Base-by-base conservation (phyloP, 2,329 filamentous ascomycete species). In the Byssothecium circinans region DNA sequence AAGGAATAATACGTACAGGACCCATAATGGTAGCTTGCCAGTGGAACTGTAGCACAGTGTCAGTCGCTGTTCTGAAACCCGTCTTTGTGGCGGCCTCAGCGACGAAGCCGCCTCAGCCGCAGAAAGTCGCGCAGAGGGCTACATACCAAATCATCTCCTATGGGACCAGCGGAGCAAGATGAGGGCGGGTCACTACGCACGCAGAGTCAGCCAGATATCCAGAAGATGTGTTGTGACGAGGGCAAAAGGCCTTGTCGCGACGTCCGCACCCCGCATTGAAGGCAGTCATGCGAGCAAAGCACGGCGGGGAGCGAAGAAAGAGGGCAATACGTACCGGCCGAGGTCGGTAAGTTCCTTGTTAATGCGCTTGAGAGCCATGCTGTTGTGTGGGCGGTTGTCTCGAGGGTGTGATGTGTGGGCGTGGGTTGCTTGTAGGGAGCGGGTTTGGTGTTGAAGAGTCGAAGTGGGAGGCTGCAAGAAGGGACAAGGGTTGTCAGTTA, bases 11-110 rank as follows among this genome's bases (percentile, higher is more conserved):
- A 85, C 89, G 85, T 85, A 95, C 90, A 74, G 94, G 94, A 77
- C 94, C 94, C 94, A 99, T 99, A 74, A 99, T 99, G 43, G 94
- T 99, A 69, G 94, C 94, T 86, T 99, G 94, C 94, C 94, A 99
- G 85, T 97, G 94, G 74, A 99, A 99, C 92, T 99, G 66, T 66
- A 29, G 32, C 39, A 38, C 53, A 44, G 41, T 44, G 62, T 61
- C 49, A 64, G 67, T 69, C 58, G 68, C 69, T 50, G 12, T 54
- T 32, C 17, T 53, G 47, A 62, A 60, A 57, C 41, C 51, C 47
- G 45, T 41, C 32, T 40, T 38, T 43, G 17, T 19, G 30, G 32
- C 48, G 47, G 54, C 45, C 20, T 44, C 43, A 20, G 57, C 40
- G 56, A 56, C 53, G 48, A 48, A 50, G 51, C 55, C 53, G 64